Percentiles rank a stretch among this genome's conserved stretches.
These are phyloP conservation scores for Aspergillus melleus DNA, from an alignment of 2,329 filamentous ascomycete species.

Conservation along the genomic window DNA sequence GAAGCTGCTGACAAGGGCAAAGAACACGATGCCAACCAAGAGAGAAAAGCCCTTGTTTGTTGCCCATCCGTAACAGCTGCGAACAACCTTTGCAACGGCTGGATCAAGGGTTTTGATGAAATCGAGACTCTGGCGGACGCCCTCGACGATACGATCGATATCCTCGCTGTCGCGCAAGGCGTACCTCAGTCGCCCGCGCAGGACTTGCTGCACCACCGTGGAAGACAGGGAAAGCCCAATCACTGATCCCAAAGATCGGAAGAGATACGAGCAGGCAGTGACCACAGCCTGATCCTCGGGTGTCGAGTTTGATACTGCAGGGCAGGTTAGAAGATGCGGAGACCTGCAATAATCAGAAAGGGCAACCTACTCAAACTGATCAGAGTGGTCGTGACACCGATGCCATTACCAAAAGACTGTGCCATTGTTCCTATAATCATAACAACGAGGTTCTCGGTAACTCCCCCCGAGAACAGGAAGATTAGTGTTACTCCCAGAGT, in stretches of 20 bases:
- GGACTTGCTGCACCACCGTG: conserved; percentile 68
- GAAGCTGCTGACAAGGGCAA: conserved; percentile 44
- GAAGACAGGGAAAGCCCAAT: conserved; percentile 69
- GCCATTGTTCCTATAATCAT: conserved; percentile 60
- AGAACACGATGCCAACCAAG: conserved; percentile 51
- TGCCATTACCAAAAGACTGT: conserved; percentile 55
- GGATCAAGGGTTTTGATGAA: conserved; percentile 68
- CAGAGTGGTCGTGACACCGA: conserved; percentile 69
- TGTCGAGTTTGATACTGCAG: conserved; percentile 64
- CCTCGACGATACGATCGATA: conserved; percentile 65
- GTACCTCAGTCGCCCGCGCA: conserved; percentile 58
- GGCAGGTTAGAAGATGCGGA: conserved; percentile 7
- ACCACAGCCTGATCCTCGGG: conserved; percentile 70
- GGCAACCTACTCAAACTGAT: conserved; percentile 60
- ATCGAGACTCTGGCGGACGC: conserved; percentile 68
- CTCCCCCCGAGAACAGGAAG: conserved; percentile 57
- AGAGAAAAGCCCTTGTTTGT: conserved; percentile 54
- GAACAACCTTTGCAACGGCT: conserved; percentile 58
- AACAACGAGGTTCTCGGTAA: conserved; percentile 50
- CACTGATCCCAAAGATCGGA: conserved; percentile 69
- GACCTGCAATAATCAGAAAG: background rate
- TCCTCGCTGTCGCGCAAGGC: conserved; percentile 58
- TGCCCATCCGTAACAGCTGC: conserved; percentile 64
- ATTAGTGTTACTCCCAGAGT: conserved; percentile 57
- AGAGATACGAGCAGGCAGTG: conserved; percentile 78